Evolutionary conservation across 768 basidiomycete species (phyloP), one percentile per base, ranked within the genome.

Genomic region (Suillus subluteus): DNA sequence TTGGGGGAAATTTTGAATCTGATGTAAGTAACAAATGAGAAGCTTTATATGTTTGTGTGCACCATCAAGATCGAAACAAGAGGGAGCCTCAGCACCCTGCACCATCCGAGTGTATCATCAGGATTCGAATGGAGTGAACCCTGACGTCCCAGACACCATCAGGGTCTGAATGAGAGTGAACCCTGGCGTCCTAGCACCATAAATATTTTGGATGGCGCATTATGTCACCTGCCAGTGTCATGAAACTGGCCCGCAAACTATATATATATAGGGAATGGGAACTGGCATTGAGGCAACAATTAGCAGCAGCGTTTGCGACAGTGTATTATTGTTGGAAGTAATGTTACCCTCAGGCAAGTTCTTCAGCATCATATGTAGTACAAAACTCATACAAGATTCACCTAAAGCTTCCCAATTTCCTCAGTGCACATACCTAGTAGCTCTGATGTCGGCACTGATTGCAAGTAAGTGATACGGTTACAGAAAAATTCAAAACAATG

Each of bases 201-300:
- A 50, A 50, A n/a, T 50, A 13, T 12, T 13, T 21, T 52, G 43
- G 72, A 32, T 74, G 76, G 35, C 68, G 9, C 16, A 5, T 55
- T 55, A 55, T 18, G 7, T 5, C 54, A 55, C 7, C 54, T 55
- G 8, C 8, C 30, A 32, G 13, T 32, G 26, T 6, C 13, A 2
- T 26, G 15, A 32, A 55, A 32, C 30, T 18, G 16, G 52, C 52
- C 35, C 6, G 5, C 35, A 35, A 35, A 35, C 6, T 6, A 35
- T 35, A 35, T 6, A 6, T 35, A 35, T 35, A 54, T 35, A 35
- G 35, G 35, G 35, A 3, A 35, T 35, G 35, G 35, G 35, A 35
- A 35, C 35, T 21, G 54, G 8, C 54, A 55, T 6, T 55, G 32
- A 18, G 11, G 18, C 54, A 21, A 35, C 9, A 30, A 35, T 55